Base-by-base conservation (phyloP, 2,329 filamentous ascomycete genomes). In the Trichoderma asperellum region DNA sequence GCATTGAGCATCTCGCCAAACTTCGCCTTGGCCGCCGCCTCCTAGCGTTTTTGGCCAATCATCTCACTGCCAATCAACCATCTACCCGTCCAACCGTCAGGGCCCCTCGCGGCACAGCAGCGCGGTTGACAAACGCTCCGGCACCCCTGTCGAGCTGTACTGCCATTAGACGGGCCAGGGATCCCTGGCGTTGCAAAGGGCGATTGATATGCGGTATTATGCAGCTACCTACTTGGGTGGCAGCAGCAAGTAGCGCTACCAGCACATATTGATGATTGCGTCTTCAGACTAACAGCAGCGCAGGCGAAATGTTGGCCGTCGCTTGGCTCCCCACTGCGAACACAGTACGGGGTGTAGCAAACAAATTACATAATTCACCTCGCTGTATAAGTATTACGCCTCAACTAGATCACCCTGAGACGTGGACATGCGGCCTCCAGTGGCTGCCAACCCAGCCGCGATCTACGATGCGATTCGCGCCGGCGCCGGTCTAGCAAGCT, bases 391-490 rank as follows among this genome's bases (percentile, higher is more conserved):
- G 63, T 34, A 34, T 6, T 34, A 52, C 63, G 37, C 37, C 16
- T 43, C 40, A 57, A 67, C 64, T 52, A 29, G 55, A 59, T 52
- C 64, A 55, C 27, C 18, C 55, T 59, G n/a, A 47, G 37, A 49
- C 57, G 60, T 40, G 49, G 24, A 49, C 57, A 53, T 55, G 67
- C 18, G 47, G 4, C 59, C 57, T 27, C 57, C 60, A 37, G 32
- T 16, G 27, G 52, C 67, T 69, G 58, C 59, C 59, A 64, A 11
- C 27, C 27, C 66, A 35, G 27, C 52, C 27, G n/a, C 64, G 59
- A 69, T 69, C 67, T 69, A 69, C 59, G 67, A 69, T 69, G 57
- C 34, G 37, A 43, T 24, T 24, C 24, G 24, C 24, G 55, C 29
- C 55, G 40, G n/a, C 64, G 24, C 14, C 58, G 21, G 63, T 37